Conservation (phyloP, 1,284 basidiomycete species). For the Irpex rosettiformis region DNA sequence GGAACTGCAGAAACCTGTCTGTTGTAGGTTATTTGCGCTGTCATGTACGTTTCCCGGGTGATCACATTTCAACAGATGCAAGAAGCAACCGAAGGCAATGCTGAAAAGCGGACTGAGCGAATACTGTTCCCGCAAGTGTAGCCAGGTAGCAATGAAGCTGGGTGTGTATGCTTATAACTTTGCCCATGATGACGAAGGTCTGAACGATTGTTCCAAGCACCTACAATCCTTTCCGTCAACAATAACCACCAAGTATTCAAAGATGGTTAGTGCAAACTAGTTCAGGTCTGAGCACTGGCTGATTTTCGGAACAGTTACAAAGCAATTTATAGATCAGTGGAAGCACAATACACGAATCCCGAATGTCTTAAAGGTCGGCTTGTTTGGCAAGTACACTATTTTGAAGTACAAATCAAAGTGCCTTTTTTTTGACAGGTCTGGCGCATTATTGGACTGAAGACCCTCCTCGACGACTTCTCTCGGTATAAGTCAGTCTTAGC, state of each 20-base stretch:
- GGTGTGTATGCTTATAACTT: conserved; percentile 10
- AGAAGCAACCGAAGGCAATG: conserved; percentile 16
- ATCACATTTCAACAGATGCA: conserved; percentile 18
- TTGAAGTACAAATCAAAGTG: neutral
- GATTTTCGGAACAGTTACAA: conserved; percentile 16
- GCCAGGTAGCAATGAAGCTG: conserved; percentile 6
- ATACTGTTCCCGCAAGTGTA: conserved; percentile 23
- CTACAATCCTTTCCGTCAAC: conserved; percentile 16
- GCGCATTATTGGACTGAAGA: conserved; percentile 18
- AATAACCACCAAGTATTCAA: conserved; percentile 3
- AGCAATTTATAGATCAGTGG: conserved; percentile 20
- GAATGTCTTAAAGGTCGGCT: conserved; percentile 16
- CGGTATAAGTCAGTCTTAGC: conserved; percentile 19
- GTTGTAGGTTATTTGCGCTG: conserved; percentile 12
- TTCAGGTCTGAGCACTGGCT: too few species aligned
- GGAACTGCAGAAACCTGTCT: conserved; percentile 16
- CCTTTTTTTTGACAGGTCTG: too few species aligned
- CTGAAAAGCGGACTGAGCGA: conserved; percentile 20
- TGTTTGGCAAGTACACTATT: neutral
- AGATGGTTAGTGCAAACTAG: conserved; percentile 6
- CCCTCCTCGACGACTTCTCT: conserved; percentile 17
- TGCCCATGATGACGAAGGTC: neutral
- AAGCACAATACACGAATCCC: conserved; percentile 17
- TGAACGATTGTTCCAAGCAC: conserved; percentile 12
- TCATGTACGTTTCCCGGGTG: too few species aligned